Base-by-base conservation (phyloP, 1,284 basidiomycete species). In the Ganoderma lucidum region DNA sequence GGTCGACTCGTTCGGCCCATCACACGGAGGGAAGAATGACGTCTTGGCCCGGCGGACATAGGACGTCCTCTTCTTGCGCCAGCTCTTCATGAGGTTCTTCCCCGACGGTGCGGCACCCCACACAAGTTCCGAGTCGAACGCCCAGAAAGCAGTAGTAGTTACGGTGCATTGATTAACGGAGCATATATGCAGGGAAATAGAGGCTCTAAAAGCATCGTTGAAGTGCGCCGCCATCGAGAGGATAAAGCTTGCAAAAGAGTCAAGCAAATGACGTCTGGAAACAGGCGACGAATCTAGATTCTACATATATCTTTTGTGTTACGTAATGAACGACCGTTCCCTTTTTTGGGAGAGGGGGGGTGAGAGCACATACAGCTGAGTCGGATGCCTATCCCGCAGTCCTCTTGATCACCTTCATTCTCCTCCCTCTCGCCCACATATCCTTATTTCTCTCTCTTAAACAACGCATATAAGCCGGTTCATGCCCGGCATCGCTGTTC, bases 401-500 rank as follows among this genome's bases (percentile, higher is more conserved):
- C 65, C 62, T 66, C 51, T 60, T 67, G 66, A 64, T 64, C 66
- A 62, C 48, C 23, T 28, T 28, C 48, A 23, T 60, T 66, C 59
- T 55, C 62, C 66, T 65, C 44, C 30, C 19, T 63, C 58, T 48
- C 64, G 17, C 74, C 75, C 74, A 35, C 65, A 66, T 78, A 78
- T 78, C 62, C 72, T 78, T 71, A 69, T 69, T 71, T 64, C 60
- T 73, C 71, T 64, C 62, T 53, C 65, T 37, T 45, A 61, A 42
- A 61, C 63, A 42, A n/a, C 41, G 15, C 44, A 15, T 28, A 19
- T 39, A 32, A 6, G 55, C 59, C 72, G 74, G 75, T 74, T 71
- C 70, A 82, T 82, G 81, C 80, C 81, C 71, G 78, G 78, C 70
- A 75, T 82, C 58, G 74, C 81, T 63, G 76, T 81, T 44, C 59